Conservation (phyloP, 371 early-diverging fungal genomes). For the Phascolomyces articulosus region DNA sequence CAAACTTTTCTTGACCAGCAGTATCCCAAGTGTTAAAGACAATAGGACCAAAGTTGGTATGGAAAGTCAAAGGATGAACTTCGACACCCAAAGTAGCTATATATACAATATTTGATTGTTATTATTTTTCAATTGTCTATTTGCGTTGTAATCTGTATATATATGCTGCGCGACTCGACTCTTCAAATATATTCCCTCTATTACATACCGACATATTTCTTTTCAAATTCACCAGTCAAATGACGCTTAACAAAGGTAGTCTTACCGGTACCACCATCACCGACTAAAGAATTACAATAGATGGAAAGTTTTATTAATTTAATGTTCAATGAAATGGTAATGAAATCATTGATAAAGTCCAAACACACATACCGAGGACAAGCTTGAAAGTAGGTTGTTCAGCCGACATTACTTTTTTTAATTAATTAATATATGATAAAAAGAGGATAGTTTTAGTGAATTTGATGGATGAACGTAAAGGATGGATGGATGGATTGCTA, state of each 20-base stretch:
- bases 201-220: conserved; percentile 97
- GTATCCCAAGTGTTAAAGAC: conserved; percentile 99
- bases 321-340: not conserved
- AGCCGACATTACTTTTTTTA: conserved; percentile 41
- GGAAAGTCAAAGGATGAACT: conserved; percentile 97
- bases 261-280: conserved; percentile 99
- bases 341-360: too few relatives aligned
- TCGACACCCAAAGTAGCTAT: conserved; percentile 99
- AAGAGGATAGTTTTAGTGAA: not conserved
- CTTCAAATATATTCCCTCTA: not conserved
- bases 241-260: conserved; percentile 99
- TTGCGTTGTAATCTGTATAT: not conserved
- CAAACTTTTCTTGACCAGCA: conserved; percentile 99
- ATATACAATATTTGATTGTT: too few relatives aligned
- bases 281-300: conserved; percentile 77
- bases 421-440: not conserved
- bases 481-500: not conserved
- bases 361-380: conserved; percentile 66
- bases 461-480: not conserved
- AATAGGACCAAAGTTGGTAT: conserved; percentile 96
- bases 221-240: conserved; percentile 99
- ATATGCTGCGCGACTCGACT: not conserved
- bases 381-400: conserved; percentile 81
- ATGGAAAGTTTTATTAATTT: not conserved
- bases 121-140: not conserved